These are phyloP conservation scores for Tetraselmis chui DNA, from an alignment of 139 green algal genomes.

Conservation along the genomic window DNA sequence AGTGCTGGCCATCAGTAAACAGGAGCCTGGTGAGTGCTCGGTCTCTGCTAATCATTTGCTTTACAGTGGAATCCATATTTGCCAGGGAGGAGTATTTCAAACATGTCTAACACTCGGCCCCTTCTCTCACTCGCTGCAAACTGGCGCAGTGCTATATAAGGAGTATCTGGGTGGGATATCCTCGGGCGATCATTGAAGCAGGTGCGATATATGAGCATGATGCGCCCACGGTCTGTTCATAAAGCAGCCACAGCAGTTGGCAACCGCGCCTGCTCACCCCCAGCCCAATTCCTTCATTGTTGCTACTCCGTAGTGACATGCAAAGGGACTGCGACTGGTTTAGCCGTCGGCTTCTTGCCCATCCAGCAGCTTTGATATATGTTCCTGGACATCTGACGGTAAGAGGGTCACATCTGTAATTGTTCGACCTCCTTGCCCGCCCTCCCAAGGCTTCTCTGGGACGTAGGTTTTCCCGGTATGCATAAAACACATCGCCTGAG, in stretches of 20 bases:
- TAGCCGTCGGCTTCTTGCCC: neutral
- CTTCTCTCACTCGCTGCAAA: too few relatives aligned
- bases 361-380: conserved; percentile 20
- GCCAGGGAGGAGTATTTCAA: too few relatives aligned
- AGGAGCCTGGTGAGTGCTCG: neutral
- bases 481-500: conserved; percentile 40
- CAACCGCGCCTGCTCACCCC: too few relatives aligned
- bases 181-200: neutral
- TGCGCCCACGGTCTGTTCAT: too few relatives aligned
- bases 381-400: conserved; percentile 14
- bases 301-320: too few relatives aligned
- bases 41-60: too few relatives aligned
- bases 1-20: neutral
- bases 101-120: too few relatives aligned
- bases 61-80: too few relatives aligned
- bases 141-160: neutral
- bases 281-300: too few relatives aligned
- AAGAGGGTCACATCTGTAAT: conserved; percentile 14
- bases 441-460: conserved; percentile 44
- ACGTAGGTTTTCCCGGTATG: conserved; percentile 37
- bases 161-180: neutral
- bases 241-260: too few relatives aligned
- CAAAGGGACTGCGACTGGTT: too few relatives aligned
- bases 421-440: neutral
- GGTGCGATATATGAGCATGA: too few relatives aligned